Percentiles rank a stretch among this genome's conserved stretches.
Evolutionary conservation across 2,329 filamentous ascomycete genomes (phyloP).

Genomic region (Cytospora piceicola): DNA sequence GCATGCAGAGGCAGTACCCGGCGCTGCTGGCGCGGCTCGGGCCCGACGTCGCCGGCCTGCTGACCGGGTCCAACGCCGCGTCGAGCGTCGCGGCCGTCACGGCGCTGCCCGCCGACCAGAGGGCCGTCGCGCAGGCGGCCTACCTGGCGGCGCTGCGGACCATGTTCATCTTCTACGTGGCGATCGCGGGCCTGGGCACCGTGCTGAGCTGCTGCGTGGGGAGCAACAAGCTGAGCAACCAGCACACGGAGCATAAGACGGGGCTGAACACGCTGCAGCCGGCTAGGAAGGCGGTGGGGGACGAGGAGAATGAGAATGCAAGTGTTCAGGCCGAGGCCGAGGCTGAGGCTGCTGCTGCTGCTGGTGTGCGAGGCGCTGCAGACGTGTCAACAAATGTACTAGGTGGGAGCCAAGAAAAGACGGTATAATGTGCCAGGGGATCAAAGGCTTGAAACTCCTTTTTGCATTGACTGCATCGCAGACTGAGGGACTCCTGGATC

Average conservation of each 20-base stretch:
- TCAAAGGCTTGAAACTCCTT: no score
- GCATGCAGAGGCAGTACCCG: slow-evolving; percentile 44
- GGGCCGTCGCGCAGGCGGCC: slow-evolving; percentile 47
- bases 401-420: no score
- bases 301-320: slow-evolving; percentile 32
- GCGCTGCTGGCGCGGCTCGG: slow-evolving; percentile 37
- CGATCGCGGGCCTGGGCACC: slow-evolving; percentile 52
- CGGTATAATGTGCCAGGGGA: neutral
- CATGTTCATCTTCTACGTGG: slow-evolving; percentile 63
- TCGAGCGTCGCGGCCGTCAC: slow-evolving; percentile 63
- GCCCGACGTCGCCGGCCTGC: slow-evolving; percentile 49
- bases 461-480: neutral
- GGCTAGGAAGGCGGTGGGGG: slow-evolving; percentile 40
- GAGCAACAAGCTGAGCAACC: slow-evolving; percentile 55
- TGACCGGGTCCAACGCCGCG: slow-evolving; percentile 64
- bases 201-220: slow-evolving; percentile 52
- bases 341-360: neutral
- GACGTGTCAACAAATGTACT: no score
- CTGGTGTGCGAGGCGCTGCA: neutral
- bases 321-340: no score
- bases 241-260: slow-evolving; percentile 63
- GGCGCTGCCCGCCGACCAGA: slow-evolving; percentile 52
- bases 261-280: slow-evolving; percentile 50
- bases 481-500: neutral
- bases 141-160: slow-evolving; percentile 55